Base-by-base conservation (phyloP, 352 stramenopile species). In the Globisporangium solare region DNA sequence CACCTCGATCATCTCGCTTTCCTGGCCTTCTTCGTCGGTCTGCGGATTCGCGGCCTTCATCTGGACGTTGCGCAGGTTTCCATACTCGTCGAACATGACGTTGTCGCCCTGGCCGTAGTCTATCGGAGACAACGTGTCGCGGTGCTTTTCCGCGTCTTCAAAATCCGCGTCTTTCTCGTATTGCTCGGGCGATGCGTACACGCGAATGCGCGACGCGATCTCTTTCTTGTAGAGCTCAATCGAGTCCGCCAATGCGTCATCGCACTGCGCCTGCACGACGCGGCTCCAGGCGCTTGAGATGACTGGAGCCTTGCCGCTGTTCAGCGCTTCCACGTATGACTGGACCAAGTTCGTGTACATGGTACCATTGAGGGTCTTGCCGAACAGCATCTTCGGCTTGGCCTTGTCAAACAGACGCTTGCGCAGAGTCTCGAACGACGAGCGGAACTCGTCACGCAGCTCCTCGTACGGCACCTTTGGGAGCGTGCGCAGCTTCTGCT, bases 281-380 rank as follows among this genome's bases (percentile, higher is more conserved):
- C 85, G 83, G 50, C 81, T 91, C 85, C 89, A 97, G 1, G 89
- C 88, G 55, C 76, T 96, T 7, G 83, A 92, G 56, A 97, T 96
- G 42, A 93, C 84, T 0, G 88, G 87, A 10, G 80, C 79, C 49
- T 92, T 89, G 64, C 85, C 86, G 48, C 81, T 93, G 64, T 96
- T 97, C 6, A 97, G 67, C 22, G 87, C 87, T 47, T 92, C 81
- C 1, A 95, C 77, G 60, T 96, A 96, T 32, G 81, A 86, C 17
- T 71, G 40, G 18, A 89, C 86, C 40, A 97, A 64, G 42, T 91
- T 92, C 18, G 79, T 79, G 56, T 94, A 88, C 86, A 97, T 96
- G 21, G 81, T 63, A 45, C 89, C 89, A 56, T 93, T 94, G 3
- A 97, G 63, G 11, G 70, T 62, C 54, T 96, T 94, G 35, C 88